These are phyloP conservation scores for Heimioporus sp. DNA, from an alignment of 768 basidiomycete genomes.

Conservation along the genomic window DNA sequence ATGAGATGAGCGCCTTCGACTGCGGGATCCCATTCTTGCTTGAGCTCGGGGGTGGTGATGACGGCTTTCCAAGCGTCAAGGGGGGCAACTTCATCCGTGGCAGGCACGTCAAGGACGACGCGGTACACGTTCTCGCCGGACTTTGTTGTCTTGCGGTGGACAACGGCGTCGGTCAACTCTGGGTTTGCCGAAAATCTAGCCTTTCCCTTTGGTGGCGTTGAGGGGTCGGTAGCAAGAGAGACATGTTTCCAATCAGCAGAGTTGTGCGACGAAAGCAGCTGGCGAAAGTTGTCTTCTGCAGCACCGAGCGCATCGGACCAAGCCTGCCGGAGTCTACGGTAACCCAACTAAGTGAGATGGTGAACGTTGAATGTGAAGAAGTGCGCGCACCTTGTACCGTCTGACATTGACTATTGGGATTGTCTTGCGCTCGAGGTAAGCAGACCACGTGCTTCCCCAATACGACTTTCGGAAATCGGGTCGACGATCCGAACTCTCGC, in stretches of 20 bases:
- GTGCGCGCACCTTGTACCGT: conserved; percentile 53
- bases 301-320: conserved; percentile 76
- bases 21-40: conserved; percentile 92
- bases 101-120: conserved; percentile 75
- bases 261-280: conserved; percentile 67
- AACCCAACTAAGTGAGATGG: neutral
- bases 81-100: conserved; percentile 51
- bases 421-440: too few relatives aligned
- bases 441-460: neutral
- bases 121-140: conserved; percentile 77
- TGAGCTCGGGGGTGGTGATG: conserved; percentile 80
- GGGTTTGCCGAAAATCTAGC: conserved; percentile 49
- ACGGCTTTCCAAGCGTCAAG: conserved; percentile 82
- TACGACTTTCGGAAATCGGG: neutral
- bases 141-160: conserved; percentile 72
- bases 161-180: conserved; percentile 67
- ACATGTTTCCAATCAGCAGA: conserved; percentile 83
- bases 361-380: conserved; percentile 6
- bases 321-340: conserved; percentile 68
- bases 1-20: conserved; percentile 82
- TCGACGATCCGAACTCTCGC: neutral
- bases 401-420: conserved; percentile 38
- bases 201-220: conserved; percentile 59
- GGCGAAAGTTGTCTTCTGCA: conserved; percentile 76
- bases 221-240: conserved; percentile 41